Base-by-base conservation (phyloP, 768 basidiomycete species). In the Hirschioporus abietinus region DNA sequence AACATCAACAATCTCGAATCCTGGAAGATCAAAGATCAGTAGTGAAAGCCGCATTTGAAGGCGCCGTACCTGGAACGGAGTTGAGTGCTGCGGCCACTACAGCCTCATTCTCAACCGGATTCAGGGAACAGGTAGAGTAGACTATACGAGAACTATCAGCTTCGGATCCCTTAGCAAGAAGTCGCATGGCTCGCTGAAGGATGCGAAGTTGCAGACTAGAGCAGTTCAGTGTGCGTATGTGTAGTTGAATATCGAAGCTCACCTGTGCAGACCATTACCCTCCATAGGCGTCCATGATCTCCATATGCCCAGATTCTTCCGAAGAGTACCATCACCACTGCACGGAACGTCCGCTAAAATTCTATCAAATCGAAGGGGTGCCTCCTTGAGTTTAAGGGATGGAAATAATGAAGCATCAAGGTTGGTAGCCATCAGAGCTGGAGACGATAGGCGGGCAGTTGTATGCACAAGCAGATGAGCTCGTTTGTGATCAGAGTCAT, bases 281-380 rank as follows among this genome's bases (percentile, higher is more conserved):
- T 96, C 93, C 75, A 87, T 86, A 15, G 90, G 85, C 59, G 86
- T 86, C 96, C 96, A 99, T 58, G 83, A 83, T 74, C 90, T 92
- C 97, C 97, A 99, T 57, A 99, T 97, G 0, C 89, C 92, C 17
- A 92, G 75, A 74, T 99, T 99, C 82, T 99, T 99, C 68, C 97
- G 80, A 66, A 98, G 76, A 0, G 97, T 99, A 0, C 96, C 97
- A 75, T 99, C 97, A 4, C 97, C 97, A 71, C 93, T 95, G 74
- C 97, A 99, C 9, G 97, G 97, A 9, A 99, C 97, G 75, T 99
- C 97, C 63, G 95, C 96, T 35, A 99, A 78, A 67, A 99, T 96
- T 35, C 96, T 83, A 75, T 99, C 96, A 72, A 97, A 99, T 66
- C 89, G 76, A 63, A 99, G 79, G 34, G 84, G 82, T 60, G 80